Evolutionary conservation across 2,329 filamentous ascomycete genomes (phyloP), one percentile per base, ranked within the genome.

Genomic region (Byssoonygena ceratinophila): DNA sequence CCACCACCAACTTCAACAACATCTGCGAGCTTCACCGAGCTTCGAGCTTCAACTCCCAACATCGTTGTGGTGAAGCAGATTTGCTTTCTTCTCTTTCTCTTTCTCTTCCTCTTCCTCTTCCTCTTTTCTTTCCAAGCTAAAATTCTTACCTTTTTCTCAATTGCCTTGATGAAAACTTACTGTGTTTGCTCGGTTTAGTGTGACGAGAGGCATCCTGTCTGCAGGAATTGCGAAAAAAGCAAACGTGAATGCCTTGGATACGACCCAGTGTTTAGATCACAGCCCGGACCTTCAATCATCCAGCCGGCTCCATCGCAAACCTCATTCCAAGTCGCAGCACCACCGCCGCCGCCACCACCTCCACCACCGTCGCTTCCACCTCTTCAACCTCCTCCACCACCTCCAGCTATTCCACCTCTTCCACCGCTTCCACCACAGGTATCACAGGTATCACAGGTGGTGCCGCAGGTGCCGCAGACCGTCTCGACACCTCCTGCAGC

Each of bases 151-250:
- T n/a, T n/a, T n/a, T n/a, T n/a, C n/a, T n/a, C 11, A 47, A 37
- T 47, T 31, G 31, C 25, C 31, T 39, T 6, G 32, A 47, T 27
- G 20, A 22, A 41, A 40, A n/a, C 36, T 49, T 32, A 49, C 46
- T 11, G 31, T 20, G 7, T 36, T 32, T 60, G 53, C 51, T 59
- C 55, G 55, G 60, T 56, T 60, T 68, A 96, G 92, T 98, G 92
- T 73, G 92, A 97, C 79, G 92, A 98, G 76, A 83, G 82, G 56
- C 89, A 95, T 69, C 92, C 92, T 20, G 83, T 84, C 55, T 98
- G 92, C 76, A 72, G 79, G 61, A 84, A 84, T 64, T 84, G 81
- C 62, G 75, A 79, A 59, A 84, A 84, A 65, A 82, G 78, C 68
- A 83, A 83, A 64, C 78, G 81, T 61, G 79, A 82, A 64, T 84